Percentiles rank a stretch among this genome's conserved stretches.
These are phyloP conservation scores for Tylopilus subfusipes DNA, from an alignment of 768 basidiomycete genomes.

Conservation along the genomic window DNA sequence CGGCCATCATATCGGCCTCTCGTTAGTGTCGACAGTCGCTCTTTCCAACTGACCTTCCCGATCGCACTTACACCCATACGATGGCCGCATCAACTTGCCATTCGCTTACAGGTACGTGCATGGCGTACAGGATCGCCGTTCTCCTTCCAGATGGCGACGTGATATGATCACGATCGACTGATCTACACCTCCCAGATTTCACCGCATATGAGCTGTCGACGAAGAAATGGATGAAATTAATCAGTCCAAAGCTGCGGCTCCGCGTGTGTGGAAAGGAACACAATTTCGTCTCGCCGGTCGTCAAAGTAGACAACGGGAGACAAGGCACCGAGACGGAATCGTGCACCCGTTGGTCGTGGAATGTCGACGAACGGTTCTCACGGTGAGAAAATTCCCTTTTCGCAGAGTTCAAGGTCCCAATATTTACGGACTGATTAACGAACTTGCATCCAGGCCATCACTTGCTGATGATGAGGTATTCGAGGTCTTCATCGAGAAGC, in stretches of 20 bases:
- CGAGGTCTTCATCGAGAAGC: constrained; percentile 6
- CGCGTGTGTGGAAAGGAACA: neutral
- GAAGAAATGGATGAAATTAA: constrained; percentile 7
- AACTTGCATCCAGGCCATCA: constrained; percentile 1
- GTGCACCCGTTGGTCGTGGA: constrained; percentile 1
- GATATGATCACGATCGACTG: neutral
- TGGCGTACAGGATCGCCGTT: neutral
- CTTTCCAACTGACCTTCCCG: neutral
- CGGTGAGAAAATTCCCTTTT: constrained; percentile 1
- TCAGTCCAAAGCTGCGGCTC: constrained; percentile 8
- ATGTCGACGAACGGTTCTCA: neutral
- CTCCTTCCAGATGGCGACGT: neutral
- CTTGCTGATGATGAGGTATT: constrained; percentile 1
- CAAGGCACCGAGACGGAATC: neutral
- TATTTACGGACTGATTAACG: neutral
- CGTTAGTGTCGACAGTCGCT: neutral
- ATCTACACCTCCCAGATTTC: constrained; percentile 5
- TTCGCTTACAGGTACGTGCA: constrained; percentile 5
- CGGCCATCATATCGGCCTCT: neutral
- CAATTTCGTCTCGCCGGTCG: constrained; percentile 8
- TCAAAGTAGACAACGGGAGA: neutral
- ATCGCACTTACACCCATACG: neutral
- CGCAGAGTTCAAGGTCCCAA: neutral
- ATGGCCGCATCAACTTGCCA: neutral
- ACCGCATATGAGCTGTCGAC: constrained; percentile 6